A percentile compares a stretch with the other conserved stretches of the same genome.
phyloP scores from a whole-genome alignment of 1,139 yeast species.

The Yamadazyma diddensiae region DNA sequence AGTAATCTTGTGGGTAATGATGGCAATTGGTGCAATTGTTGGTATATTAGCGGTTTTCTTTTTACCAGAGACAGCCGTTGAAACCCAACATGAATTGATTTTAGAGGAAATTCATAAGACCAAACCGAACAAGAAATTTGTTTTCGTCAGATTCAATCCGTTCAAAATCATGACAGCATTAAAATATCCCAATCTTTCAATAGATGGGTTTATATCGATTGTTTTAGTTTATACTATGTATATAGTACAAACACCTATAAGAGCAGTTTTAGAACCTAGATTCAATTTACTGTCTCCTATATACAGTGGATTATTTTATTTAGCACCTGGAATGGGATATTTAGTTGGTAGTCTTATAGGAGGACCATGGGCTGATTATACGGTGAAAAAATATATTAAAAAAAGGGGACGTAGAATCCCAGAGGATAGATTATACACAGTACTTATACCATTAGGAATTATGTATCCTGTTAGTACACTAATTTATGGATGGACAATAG shows the following conservation, averaged over 20 bases:
- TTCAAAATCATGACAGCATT: conserved; percentile 37
- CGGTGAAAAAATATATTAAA: conserved; percentile 40
- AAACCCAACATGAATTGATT: conserved; percentile 22
- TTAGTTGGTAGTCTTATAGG: conserved; percentile 47
- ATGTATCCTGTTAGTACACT: conserved; percentile 39
- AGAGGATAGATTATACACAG: conserved; percentile 48
- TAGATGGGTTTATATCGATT: conserved; percentile 43
- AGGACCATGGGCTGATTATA: conserved; percentile 47
- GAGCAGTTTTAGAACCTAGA: conserved; percentile 53
- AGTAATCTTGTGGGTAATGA: conserved; percentile 45
- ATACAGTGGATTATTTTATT: conserved; percentile 47
- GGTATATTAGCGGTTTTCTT: conserved; percentile 27
- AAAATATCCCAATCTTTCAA: conserved; percentile 36
- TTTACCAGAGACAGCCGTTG: conserved; percentile 40
- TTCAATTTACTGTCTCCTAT: conserved; percentile 45
- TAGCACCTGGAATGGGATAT: conserved; percentile 54
- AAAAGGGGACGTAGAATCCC: conserved; percentile 45
- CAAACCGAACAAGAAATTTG: conserved; percentile 30
- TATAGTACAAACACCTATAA: conserved; percentile 49
- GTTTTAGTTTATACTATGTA: conserved; percentile 48
- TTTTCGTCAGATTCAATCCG: conserved; percentile 43
- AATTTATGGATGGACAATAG: conserved; percentile 53
- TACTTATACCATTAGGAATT: conserved; percentile 34
- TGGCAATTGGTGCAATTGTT: conserved; percentile 35
- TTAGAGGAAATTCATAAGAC: conserved; percentile 16